A percentile compares a stretch with the other conserved stretches of the same genome.
These are phyloP conservation scores for Jaltomata sinuosa DNA, from an alignment of 257 asterid species.

Conservation along the genomic window DNA sequence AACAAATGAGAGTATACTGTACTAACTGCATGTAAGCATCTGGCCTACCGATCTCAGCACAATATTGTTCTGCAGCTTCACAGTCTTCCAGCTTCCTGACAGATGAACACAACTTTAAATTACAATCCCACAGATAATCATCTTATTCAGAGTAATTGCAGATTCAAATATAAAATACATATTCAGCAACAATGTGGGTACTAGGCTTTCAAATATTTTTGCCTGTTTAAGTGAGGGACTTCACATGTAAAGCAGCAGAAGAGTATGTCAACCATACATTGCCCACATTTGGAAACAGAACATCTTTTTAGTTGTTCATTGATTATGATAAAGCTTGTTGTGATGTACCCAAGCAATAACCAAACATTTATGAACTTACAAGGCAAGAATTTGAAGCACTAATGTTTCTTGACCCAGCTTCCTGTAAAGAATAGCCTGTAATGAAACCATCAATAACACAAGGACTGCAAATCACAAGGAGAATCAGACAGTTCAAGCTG, in stretches of 20 bases:
- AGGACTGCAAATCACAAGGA: neutral
- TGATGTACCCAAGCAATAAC: neutral
- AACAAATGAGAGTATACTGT: conserved; percentile 13
- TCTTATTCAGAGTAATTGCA: neutral
- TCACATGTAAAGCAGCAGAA: neutral
- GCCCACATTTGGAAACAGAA: neutral
- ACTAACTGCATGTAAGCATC: conserved; percentile 95
- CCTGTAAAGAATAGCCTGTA: conserved; percentile 93
- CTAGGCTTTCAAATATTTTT: neutral
- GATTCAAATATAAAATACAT: neutral
- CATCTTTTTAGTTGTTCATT: neutral
- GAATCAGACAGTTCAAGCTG: neutral
- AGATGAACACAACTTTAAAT: conserved; percentile 7
- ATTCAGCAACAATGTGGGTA: neutral
- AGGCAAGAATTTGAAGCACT: conserved; percentile 84
- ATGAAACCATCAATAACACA: conserved; percentile 17
- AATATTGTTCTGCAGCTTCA: conserved; percentile 94
- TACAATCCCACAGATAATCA: neutral
- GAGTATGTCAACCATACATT: neutral
- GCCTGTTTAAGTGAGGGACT: neutral
- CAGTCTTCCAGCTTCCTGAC: conserved; percentile 84
- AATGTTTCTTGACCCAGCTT: conserved; percentile 89
- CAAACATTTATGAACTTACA: conserved; percentile 41
- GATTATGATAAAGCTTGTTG: neutral
- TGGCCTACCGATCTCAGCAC: conserved; percentile 97